Evolutionary conservation across 805 yeast genomes (phyloP).

Genomic region (Wickerhamiella spandovensis): DNA sequence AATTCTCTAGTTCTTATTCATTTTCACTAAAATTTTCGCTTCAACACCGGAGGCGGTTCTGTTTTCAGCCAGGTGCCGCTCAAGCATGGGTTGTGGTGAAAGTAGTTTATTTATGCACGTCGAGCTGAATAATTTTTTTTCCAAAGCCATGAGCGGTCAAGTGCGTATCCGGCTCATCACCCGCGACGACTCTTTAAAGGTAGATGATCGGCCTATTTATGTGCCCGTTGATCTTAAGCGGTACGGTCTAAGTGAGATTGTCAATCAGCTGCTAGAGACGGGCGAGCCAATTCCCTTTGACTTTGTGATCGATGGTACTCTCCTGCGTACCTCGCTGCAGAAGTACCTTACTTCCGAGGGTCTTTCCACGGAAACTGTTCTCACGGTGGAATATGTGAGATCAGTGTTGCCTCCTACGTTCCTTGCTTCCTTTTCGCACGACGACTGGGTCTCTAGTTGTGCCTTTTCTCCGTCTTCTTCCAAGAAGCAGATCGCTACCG

Average conservation of each 20-base stretch:
- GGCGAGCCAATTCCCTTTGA: conserved; percentile 76
- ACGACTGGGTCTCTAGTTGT: conserved; percentile 87
- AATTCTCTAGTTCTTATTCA: no score
- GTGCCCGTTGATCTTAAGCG: conserved; percentile 81
- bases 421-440: conserved; percentile 75
- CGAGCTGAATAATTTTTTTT: conserved; percentile 2
- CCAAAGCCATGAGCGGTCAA: background rate
- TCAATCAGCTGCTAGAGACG: conserved; percentile 63
- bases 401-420: conserved; percentile 92
- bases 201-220: conserved; percentile 66
- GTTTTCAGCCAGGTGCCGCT: no score
- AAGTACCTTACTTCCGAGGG: conserved; percentile 69
- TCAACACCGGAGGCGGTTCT: no score
- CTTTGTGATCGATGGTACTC: conserved; percentile 73
- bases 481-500: conserved; percentile 56
- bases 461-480: conserved; percentile 31
- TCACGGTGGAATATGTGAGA: conserved; percentile 79
- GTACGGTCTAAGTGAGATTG: conserved; percentile 88
- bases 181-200: conserved; percentile 61
- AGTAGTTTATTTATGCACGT: background rate
- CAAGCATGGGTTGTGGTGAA: background rate
- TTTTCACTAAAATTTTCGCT: no score
- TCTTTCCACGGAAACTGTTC: conserved; percentile 63
- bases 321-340: conserved; percentile 64
- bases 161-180: conserved; percentile 52